These are phyloP conservation scores for Apiospora rasikravindrae DNA, from an alignment of 2,329 filamentous ascomycete genomes.

Conservation along the genomic window DNA sequence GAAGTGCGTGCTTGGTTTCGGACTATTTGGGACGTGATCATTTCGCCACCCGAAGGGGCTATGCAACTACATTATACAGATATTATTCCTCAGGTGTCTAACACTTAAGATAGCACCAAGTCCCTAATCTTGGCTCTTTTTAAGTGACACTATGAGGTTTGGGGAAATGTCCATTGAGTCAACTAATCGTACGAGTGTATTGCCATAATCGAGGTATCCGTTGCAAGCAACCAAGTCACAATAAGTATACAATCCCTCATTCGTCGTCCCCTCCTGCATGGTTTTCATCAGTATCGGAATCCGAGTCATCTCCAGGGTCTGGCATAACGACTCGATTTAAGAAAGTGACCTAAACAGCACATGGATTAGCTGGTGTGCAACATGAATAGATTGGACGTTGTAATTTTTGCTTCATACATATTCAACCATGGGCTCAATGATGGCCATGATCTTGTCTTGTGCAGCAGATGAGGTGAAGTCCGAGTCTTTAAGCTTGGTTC, in stretches of 20 bases:
- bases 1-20: neutral
- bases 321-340: constrained; percentile 78
- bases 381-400: too few relatives aligned
- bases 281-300: constrained; percentile 29
- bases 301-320: constrained; percentile 57
- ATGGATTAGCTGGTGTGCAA: neutral
- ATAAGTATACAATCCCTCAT: neutral
- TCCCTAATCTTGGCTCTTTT: neutral
- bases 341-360: constrained; percentile 64
- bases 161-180: neutral
- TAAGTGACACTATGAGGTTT: neutral
- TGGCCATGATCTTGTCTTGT: constrained; percentile 66
- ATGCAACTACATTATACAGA: neutral
- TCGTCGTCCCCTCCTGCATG: neutral
- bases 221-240: neutral
- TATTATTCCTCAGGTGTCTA: neutral
- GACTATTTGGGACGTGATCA: too few relatives aligned
- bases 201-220: neutral
- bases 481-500: constrained; percentile 68
- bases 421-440: constrained; percentile 72
- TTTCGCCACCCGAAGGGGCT: neutral
- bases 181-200: neutral
- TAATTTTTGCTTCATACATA: constrained; percentile 70
- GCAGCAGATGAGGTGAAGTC: constrained; percentile 67
- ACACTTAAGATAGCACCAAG: neutral